phyloP scores from a whole-genome alignment of 2,329 filamentous ascomycete genomes.

The Orbilia ellipsospora region DNA sequence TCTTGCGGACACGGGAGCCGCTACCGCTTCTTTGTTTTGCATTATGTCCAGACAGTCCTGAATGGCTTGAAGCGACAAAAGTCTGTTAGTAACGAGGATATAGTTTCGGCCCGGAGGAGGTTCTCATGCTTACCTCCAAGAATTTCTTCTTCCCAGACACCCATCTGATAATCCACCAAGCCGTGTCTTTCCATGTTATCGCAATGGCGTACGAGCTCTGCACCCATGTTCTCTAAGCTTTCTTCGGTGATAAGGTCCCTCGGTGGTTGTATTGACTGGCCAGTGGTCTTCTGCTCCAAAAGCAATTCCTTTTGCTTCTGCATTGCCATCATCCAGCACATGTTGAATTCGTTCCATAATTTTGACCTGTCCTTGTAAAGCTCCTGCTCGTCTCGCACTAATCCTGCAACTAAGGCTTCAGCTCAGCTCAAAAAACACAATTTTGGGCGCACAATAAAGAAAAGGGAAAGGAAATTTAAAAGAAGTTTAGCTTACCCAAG shows the following conservation, averaged over 20 bases:
- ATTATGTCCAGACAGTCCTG: slow-evolving; percentile 50
- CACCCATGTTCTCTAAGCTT: slow-evolving; percentile 80
- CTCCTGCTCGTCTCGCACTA: slow-evolving; percentile 82
- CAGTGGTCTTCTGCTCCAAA: slow-evolving; percentile 70
- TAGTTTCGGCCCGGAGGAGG: not conserved
- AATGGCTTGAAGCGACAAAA: slow-evolving; percentile 10
- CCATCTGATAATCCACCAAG: slow-evolving; percentile 97
- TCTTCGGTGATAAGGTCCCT: slow-evolving; percentile 76
- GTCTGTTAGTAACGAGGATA: slow-evolving; percentile 19
- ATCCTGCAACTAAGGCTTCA: slow-evolving; percentile 68
- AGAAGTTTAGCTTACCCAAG: slow-evolving; percentile 69
- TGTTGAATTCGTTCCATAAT: slow-evolving; percentile 94
- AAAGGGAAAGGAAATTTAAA: slow-evolving; percentile 27
- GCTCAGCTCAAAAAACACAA: slow-evolving; percentile 59
- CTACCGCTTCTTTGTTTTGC: slow-evolving; percentile 50
- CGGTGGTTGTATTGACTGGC: slow-evolving; percentile 68
- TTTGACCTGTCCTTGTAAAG: slow-evolving; percentile 80
- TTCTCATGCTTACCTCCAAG: slow-evolving; percentile 73
- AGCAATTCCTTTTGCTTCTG: slow-evolving; percentile 84
- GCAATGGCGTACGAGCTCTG: slow-evolving; percentile 82
- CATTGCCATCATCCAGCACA: slow-evolving; percentile 85
- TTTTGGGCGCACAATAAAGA: slow-evolving; percentile 11
- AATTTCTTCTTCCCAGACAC: slow-evolving; percentile 94
- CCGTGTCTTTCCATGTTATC: slow-evolving; percentile 89
- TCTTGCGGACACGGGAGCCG: slow-evolving; percentile 43